phyloP scores from a whole-genome alignment of 106 monocot genomes.

The Allium sativum region DNA sequence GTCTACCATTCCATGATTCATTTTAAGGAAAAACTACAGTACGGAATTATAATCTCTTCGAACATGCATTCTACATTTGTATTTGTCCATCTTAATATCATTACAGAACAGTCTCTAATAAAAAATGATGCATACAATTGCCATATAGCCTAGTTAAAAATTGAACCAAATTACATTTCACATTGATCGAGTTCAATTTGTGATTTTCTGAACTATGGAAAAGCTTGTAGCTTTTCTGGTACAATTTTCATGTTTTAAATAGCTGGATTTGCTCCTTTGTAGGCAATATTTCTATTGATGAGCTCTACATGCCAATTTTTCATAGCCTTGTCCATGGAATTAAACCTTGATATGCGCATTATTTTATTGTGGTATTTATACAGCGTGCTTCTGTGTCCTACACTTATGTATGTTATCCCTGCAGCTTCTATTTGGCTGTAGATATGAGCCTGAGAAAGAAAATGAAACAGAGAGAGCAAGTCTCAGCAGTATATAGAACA shows the following conservation, averaged over 20 bases:
- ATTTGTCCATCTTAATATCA: too few relatives aligned
- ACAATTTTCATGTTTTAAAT: neutral
- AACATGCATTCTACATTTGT: too few relatives aligned
- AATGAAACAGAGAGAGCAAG: neutral
- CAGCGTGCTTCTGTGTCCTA: constrained; percentile 69
- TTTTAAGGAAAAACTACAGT: too few relatives aligned
- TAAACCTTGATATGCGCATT: constrained; percentile 41
- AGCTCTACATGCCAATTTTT: constrained; percentile 52
- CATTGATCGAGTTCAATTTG: too few relatives aligned
- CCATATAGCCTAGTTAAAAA: too few relatives aligned
- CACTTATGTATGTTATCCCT: constrained; percentile 79
- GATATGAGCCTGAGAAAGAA: constrained; percentile 51
- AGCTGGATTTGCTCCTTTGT: constrained; percentile 12
- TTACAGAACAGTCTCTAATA: too few relatives aligned
- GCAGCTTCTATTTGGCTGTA: constrained; percentile 66
- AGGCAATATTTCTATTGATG: constrained; percentile 10
- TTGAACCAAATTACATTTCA: too few relatives aligned
- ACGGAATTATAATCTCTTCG: too few relatives aligned
- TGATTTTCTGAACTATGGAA: too few relatives aligned
- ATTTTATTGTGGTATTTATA: constrained; percentile 62
- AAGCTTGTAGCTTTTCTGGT: too few relatives aligned
- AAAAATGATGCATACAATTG: too few relatives aligned
- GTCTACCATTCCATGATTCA: too few relatives aligned
- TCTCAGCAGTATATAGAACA: neutral
- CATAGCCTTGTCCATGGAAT: constrained; percentile 6